Percentiles rank a stretch among this genome's conserved stretches.
These are phyloP conservation scores for Podaxis mareebaensis DNA, from an alignment of 768 basidiomycete genomes.

Conservation along the genomic window DNA sequence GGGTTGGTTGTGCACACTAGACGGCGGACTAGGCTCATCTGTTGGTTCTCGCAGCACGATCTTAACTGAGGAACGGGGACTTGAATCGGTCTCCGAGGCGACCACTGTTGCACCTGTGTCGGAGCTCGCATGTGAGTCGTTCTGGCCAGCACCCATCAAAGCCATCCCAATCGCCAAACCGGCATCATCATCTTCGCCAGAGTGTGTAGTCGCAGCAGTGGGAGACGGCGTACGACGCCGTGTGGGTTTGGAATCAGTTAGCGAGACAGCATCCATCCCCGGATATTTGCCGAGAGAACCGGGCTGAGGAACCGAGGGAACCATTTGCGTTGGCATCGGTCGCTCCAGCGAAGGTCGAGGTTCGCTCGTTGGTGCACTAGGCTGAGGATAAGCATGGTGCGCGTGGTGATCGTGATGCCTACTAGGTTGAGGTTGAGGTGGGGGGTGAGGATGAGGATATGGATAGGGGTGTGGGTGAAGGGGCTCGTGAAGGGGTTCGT, in stretches of 20 bases:
- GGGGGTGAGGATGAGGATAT: slow-evolving; percentile 8
- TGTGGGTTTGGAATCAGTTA: not conserved
- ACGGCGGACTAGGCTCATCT: slow-evolving; percentile 5
- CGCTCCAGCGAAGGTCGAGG: slow-evolving; percentile 4
- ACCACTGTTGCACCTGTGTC: not conserved
- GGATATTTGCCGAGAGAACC: slow-evolving; percentile 3
- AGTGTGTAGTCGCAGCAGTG: slow-evolving; percentile 8
- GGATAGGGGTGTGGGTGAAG: slow-evolving; percentile 13
- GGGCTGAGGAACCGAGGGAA: not conserved
- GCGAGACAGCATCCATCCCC: not conserved
- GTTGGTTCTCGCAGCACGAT: not conserved
- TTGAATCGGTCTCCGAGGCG: not conserved
- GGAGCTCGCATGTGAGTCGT: slow-evolving; percentile 16
- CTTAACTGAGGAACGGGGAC: not conserved
- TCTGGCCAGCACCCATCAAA: slow-evolving; percentile 22
- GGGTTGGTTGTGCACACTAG: not conserved
- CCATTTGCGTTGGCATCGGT: not conserved
- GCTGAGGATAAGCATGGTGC: slow-evolving; percentile 15
- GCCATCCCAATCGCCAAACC: slow-evolving; percentile 30
- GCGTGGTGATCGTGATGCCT: slow-evolving; percentile 10
- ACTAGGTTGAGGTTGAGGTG: slow-evolving; percentile 9
- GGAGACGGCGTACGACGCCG: slow-evolving; percentile 13
- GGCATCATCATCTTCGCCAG: slow-evolving; percentile 17
- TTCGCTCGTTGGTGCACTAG: not conserved
- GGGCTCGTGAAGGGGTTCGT: not conserved